Conservation (phyloP, 2,329 filamentous ascomycete genomes). For the Phaeosphaeria sp. region DNA sequence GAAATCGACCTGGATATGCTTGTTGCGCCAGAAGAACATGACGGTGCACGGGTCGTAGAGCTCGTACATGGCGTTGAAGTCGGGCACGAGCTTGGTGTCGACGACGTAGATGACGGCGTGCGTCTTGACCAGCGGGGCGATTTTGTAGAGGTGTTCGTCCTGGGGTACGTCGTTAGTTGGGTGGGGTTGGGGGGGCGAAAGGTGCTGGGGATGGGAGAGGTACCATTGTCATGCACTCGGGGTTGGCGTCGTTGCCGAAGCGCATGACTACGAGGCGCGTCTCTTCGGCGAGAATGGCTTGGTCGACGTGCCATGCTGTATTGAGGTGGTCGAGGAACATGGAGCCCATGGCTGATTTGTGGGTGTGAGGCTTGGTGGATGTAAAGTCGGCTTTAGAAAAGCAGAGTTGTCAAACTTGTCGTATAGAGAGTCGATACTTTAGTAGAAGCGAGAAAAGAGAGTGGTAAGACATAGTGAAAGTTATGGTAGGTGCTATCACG, state of each 20-base stretch:
- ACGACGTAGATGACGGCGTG: slow-evolving; percentile 85
- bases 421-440: background rate
- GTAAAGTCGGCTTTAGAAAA: background rate
- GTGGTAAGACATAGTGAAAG: background rate
- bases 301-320: slow-evolving; percentile 96
- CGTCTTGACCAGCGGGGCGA: slow-evolving; percentile 70
- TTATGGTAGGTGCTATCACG: background rate
- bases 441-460: background rate
- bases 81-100: slow-evolving; percentile 78
- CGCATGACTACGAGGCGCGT: slow-evolving; percentile 88
- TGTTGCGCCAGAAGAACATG: slow-evolving; percentile 85
- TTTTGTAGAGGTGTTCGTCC: slow-evolving; percentile 31
- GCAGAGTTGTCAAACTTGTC: background rate
- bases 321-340: slow-evolving; percentile 87
- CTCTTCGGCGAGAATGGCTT: slow-evolving; percentile 80
- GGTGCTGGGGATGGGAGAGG: background rate
- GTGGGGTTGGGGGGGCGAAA: background rate
- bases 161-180: background rate
- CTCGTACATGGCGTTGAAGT: slow-evolving; percentile 94
- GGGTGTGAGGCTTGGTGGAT: background rate
- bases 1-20: slow-evolving; percentile 32
- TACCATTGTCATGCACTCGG: slow-evolving; percentile 60
- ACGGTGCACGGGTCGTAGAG: slow-evolving; percentile 87
- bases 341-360: slow-evolving; percentile 66
- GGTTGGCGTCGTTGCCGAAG: slow-evolving; percentile 82